These are phyloP conservation scores for Brassica balearica DNA, from an alignment of 441 rosid species.

Conservation along the genomic window DNA sequence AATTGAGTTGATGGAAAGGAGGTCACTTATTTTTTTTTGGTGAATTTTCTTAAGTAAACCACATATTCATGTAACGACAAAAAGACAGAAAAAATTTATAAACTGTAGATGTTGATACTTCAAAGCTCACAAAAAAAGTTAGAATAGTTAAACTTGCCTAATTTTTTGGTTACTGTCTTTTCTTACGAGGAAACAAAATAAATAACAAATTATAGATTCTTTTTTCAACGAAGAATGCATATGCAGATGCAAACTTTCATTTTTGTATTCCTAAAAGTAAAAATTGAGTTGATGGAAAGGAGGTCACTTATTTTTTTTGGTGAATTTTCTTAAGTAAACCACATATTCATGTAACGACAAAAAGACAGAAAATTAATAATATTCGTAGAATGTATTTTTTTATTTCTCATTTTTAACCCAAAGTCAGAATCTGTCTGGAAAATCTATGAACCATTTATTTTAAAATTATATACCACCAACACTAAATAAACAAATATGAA, in stretches of 20 bases:
- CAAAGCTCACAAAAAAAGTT: background rate
- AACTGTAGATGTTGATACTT: too few relatives aligned
- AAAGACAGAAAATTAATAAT: background rate
- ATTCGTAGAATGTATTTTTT: conserved; percentile 11
- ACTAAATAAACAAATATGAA: conserved; percentile 14
- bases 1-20: background rate
- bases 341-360: conserved; percentile 24
- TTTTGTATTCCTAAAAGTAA: background rate
- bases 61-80: conserved; percentile 24
- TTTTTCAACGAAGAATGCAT: conserved; percentile 28
- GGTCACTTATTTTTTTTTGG: background rate
- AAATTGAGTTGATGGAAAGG: background rate
- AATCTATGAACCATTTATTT: conserved; percentile 21
- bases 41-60: conserved; percentile 26
- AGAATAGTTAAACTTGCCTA: background rate
- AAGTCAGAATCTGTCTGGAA: conserved; percentile 34
- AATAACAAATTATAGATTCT: conserved; percentile 1
- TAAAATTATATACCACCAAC: background rate
- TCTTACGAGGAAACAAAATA: conserved; percentile 26
- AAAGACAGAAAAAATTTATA: background rate
- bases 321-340: conserved; percentile 26
- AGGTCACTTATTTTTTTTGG: background rate
- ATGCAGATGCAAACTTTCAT: conserved; percentile 31
- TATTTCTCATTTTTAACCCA: background rate
- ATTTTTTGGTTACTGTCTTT: background rate